Evolutionary conservation across 257 asterid genomes (phyloP).

Genomic region (Solanum etuberosum): DNA sequence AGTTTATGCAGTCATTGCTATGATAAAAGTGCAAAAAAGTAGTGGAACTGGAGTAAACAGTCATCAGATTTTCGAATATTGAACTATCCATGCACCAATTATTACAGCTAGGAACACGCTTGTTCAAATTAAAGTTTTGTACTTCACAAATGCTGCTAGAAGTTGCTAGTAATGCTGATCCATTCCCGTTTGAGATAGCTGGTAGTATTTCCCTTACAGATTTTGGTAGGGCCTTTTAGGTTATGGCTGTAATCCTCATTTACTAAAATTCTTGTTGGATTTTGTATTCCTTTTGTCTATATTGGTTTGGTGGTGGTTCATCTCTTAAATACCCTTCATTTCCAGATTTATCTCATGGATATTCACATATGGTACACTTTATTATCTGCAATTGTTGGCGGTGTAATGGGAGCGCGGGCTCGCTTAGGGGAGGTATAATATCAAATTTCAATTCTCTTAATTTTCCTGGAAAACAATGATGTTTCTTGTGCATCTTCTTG

Average conservation of each 20-base stretch:
- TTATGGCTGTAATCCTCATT: not conserved
- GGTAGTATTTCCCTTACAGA: not conserved
- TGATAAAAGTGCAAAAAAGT: not conserved
- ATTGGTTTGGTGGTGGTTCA: not conserved
- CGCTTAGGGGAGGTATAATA: constrained; percentile 86
- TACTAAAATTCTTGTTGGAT: not conserved
- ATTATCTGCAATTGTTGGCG: constrained; percentile 91
- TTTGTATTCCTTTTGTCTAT: not conserved
- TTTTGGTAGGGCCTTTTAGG: not conserved
- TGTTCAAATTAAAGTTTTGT: not conserved
- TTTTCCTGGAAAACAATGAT: constrained; percentile 1
- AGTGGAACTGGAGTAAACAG: not conserved
- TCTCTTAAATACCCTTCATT: not conserved
- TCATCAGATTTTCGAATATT: not conserved
- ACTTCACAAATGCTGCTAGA: not conserved
- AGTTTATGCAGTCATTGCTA: not conserved
- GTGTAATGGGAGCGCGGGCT: constrained; percentile 92
- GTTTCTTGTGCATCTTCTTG: not conserved
- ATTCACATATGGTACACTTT: constrained; percentile 90
- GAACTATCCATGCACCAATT: not conserved
- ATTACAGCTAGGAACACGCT: not conserved
- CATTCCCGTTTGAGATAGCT: not conserved
- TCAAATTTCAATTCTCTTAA: not conserved
- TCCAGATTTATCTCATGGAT: constrained; percentile 91
- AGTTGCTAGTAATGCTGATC: not conserved